Percentiles rank a stretch among this genome's conserved stretches.
Conservation (phyloP, 2,329 filamentous ascomycete species). For the Gnomoniopsis sp. region DNA sequence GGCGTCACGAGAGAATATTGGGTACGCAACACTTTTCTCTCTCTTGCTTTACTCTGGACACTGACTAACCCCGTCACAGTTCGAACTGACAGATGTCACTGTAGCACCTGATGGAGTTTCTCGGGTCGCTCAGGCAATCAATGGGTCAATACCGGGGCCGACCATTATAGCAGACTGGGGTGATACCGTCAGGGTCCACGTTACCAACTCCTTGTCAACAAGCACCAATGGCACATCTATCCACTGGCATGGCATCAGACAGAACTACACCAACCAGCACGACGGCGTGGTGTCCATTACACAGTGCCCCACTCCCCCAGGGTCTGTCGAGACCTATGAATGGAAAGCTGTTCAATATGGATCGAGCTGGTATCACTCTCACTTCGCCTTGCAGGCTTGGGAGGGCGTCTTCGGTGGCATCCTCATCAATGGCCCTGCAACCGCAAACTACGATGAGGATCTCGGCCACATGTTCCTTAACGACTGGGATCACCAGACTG, state of each 20-base stretch:
- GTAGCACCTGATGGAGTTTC: slow-evolving; percentile 36
- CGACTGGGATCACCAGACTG: slow-evolving; percentile 52
- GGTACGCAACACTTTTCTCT: background rate
- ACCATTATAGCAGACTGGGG: slow-evolving; percentile 30
- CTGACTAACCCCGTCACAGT: background rate
- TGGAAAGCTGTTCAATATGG: slow-evolving; percentile 55
- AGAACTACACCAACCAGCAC: slow-evolving; percentile 30
- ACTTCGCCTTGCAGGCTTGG: slow-evolving; percentile 45
- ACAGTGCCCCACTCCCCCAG: slow-evolving; percentile 48
- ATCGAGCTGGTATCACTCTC: slow-evolving; percentile 58
- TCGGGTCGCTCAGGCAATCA: slow-evolving; percentile 37
- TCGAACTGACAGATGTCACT: slow-evolving; percentile 30
- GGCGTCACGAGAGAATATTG: slow-evolving; percentile 39
- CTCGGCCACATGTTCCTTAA: slow-evolving; percentile 55
- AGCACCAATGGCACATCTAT: slow-evolving; percentile 34
- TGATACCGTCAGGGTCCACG: slow-evolving; percentile 31
- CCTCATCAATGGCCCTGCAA: slow-evolving; percentile 57
- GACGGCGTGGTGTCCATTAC: slow-evolving; percentile 39
- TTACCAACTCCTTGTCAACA: slow-evolving; percentile 30
- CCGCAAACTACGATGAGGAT: slow-evolving; percentile 59
- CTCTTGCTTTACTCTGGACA: no score
- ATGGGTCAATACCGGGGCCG: slow-evolving; percentile 12
- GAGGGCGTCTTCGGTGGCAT: slow-evolving; percentile 59
- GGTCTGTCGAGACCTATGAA: slow-evolving; percentile 50
- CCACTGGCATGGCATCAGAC: slow-evolving; percentile 38